phyloP scores from a whole-genome alignment of 108 stramenopile genomes.

The Fragilaria crotonensis region DNA sequence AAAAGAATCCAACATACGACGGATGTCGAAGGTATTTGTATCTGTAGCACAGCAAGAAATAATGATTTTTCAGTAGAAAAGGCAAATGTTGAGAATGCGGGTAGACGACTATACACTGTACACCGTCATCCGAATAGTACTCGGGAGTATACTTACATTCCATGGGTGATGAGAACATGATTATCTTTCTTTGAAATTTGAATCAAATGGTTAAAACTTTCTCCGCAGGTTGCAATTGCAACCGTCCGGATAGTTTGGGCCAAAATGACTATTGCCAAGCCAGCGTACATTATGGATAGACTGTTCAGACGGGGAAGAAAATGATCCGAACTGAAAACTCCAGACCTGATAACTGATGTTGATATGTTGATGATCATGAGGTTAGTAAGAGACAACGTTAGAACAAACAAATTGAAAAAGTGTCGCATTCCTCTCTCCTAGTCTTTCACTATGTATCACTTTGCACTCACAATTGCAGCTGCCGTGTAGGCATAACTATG shows the following conservation, averaged over 20 bases:
- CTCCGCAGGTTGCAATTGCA: slow-evolving; percentile 90
- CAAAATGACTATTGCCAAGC: slow-evolving; percentile 50
- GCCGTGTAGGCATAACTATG: slow-evolving; percentile 87
- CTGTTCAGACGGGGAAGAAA: slow-evolving; percentile 38
- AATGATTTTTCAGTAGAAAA: too few species aligned
- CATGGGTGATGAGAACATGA: slow-evolving; percentile 84
- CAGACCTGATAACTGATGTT: slow-evolving; percentile 45
- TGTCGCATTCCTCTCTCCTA: too few species aligned
- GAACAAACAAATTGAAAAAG: too few species aligned
- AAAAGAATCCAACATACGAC: slow-evolving; percentile 94
- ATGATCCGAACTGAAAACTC: slow-evolving; percentile 78
- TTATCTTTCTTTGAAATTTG: slow-evolving; percentile 73
- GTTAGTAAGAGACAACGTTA: too few species aligned
- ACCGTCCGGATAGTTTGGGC: slow-evolving; percentile 76
- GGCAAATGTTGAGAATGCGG: too few species aligned
- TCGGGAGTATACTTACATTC: slow-evolving; percentile 61
- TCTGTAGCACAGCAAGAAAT: slow-evolving; percentile 12
- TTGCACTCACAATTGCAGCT: slow-evolving; percentile 63
- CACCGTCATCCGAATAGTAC: too few species aligned
- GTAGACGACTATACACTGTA: too few species aligned
- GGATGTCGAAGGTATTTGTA: slow-evolving; percentile 91
- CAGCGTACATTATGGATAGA: slow-evolving; percentile 27
- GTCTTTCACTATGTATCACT: not conserved
- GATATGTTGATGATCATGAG: too few species aligned
- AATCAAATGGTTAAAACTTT: slow-evolving; percentile 93